A percentile compares a stretch with the other conserved stretches of the same genome.
phyloP scores from a whole-genome alignment of 164 flowering plant genomes.

The Annona cherimola region DNA sequence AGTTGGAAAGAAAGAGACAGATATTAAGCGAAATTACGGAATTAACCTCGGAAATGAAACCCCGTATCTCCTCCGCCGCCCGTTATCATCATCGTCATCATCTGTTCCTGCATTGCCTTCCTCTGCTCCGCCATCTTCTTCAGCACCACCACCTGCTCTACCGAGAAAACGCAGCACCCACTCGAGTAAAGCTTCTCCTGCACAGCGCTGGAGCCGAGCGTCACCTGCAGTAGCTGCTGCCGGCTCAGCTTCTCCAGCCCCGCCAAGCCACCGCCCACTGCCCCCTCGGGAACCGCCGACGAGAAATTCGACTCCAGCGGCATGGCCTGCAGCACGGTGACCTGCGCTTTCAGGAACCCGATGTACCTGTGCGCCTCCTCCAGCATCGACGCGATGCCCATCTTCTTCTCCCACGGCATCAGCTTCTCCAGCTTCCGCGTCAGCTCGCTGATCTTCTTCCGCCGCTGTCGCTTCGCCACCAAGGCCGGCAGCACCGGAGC shows the following conservation, averaged over 20 bases:
- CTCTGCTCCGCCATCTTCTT: conserved; percentile 21
- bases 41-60: too few relatives aligned
- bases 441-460: conserved; percentile 45
- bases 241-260: conserved; percentile 38
- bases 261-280: background rate
- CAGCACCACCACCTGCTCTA: conserved; percentile 41
- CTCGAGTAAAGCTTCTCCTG: conserved; percentile 43
- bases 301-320: conserved; percentile 27
- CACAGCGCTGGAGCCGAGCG: conserved; percentile 52
- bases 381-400: conserved; percentile 59
- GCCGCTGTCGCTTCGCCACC: conserved; percentile 24
- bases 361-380: conserved; percentile 68
- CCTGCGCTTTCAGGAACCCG: conserved; percentile 60
- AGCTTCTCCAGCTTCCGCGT: conserved; percentile 41
- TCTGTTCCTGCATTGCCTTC: conserved; percentile 1
- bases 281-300: background rate
- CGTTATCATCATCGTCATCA: background rate
- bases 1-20: too few relatives aligned
- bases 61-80: background rate
- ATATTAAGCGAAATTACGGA: too few relatives aligned
- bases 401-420: conserved; percentile 58
- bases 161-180: conserved; percentile 46
- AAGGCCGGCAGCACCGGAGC: conserved; percentile 5
- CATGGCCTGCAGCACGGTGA: conserved; percentile 53
- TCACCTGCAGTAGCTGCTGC: conserved; percentile 52